Percentiles rank a stretch among this genome's conserved stretches.
Evolutionary conservation across 1,284 basidiomycete genomes (phyloP).

Genomic region (Malassezia japonica): DNA sequence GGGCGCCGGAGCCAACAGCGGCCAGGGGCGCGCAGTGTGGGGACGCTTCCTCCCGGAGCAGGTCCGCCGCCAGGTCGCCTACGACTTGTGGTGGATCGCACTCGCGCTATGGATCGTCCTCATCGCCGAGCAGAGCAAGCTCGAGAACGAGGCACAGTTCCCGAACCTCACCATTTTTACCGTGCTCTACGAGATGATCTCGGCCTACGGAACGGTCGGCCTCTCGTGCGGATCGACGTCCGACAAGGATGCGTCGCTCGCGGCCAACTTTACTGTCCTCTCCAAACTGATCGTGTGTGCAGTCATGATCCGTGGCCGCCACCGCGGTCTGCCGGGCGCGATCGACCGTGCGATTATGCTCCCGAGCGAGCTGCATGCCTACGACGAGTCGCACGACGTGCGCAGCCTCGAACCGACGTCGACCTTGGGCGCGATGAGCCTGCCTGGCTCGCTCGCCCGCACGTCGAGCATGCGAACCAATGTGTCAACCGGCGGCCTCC

Average conservation of each 20-base stretch:
- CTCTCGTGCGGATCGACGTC: constrained; percentile 62
- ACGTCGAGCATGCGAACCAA: too few relatives aligned
- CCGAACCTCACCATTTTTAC: constrained; percentile 53
- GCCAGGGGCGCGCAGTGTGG: constrained; percentile 53
- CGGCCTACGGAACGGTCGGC: constrained; percentile 54
- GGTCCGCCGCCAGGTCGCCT: constrained; percentile 74
- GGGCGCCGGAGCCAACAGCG: not conserved
- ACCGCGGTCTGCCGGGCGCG: constrained; percentile 65
- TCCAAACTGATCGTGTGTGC: constrained; percentile 69
- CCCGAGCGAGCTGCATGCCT: constrained; percentile 29
- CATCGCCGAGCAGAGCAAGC: constrained; percentile 41
- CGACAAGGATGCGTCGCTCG: constrained; percentile 62
- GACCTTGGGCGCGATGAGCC: too few relatives aligned
- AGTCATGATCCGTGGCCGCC: constrained; percentile 87
- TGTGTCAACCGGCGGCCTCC: too few relatives aligned
- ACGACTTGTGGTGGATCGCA: constrained; percentile 51
- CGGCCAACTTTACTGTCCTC: constrained; percentile 65
- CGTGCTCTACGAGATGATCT: constrained; percentile 66
- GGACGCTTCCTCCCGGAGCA: constrained; percentile 67
- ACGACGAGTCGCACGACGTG: not conserved
- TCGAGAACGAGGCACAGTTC: constrained; percentile 27
- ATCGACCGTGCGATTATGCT: constrained; percentile 65
- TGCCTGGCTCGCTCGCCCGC: too few relatives aligned
- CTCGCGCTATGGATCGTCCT: constrained; percentile 47
- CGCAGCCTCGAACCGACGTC: too few relatives aligned